Percentiles rank a stretch among this genome's conserved stretches.
These are phyloP conservation scores for Xerocomus cyaneibrunnescens DNA, from an alignment of 1,284 basidiomycete species.

Conservation along the genomic window DNA sequence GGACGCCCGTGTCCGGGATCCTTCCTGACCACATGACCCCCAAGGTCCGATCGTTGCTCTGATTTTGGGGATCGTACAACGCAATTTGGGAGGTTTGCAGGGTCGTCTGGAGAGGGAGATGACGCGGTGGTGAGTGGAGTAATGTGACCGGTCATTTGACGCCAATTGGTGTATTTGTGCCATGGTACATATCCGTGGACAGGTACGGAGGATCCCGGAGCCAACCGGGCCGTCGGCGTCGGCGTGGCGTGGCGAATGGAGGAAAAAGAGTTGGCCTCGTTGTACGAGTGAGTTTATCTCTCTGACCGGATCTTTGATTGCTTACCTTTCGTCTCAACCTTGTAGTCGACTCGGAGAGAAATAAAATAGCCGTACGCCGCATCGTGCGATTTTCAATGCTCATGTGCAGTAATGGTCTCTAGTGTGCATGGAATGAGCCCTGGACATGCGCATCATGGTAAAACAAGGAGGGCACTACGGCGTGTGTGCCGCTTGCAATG, in stretches of 20 bases:
- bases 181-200: neutral
- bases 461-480: neutral
- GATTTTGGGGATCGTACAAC: constrained; percentile 7
- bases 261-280: neutral
- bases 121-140: neutral
- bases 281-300: constrained; percentile 5
- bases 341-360: constrained; percentile 1
- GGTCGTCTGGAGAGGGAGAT: neutral
- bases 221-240: neutral
- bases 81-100: neutral
- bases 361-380: neutral
- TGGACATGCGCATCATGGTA: neutral
- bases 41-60: constrained; percentile 1
- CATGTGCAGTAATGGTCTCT: neutral
- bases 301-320: constrained; percentile 5
- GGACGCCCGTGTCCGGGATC: neutral
- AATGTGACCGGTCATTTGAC: neutral
- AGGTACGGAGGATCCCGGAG: neutral
- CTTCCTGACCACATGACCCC: constrained; percentile 3
- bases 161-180: no score
- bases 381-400: neutral
- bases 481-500: neutral
- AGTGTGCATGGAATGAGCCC: neutral
- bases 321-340: neutral
- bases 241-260: neutral